These are phyloP conservation scores for Tolypocladium capitatum DNA, from an alignment of 2,329 filamentous ascomycete species.

Conservation along the genomic window DNA sequence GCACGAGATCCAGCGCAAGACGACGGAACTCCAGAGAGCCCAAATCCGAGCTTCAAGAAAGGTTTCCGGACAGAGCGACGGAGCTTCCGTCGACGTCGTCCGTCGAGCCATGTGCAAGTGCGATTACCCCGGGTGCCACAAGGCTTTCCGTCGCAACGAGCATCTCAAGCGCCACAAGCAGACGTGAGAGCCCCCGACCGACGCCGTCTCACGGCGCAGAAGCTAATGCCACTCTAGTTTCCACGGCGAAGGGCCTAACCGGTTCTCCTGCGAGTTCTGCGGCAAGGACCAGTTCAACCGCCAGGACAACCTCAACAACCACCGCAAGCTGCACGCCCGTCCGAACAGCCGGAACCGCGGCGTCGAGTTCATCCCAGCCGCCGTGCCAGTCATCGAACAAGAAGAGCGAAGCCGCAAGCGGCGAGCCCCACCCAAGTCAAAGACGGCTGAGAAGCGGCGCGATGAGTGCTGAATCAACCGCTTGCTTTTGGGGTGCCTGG, in stretches of 20 bases:
- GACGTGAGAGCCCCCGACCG: constrained; percentile 26
- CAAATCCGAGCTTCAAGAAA: constrained; percentile 22
- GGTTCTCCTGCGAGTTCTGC: constrained; percentile 28
- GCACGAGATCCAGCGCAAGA: constrained; percentile 29
- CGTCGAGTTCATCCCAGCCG: constrained; percentile 25
- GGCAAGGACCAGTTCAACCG: constrained; percentile 27
- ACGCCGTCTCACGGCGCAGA: not conserved
- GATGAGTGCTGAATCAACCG: constrained; percentile 13
- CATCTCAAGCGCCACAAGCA: constrained; percentile 42
- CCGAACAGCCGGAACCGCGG: constrained; percentile 26
- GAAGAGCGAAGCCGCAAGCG: constrained; percentile 26
- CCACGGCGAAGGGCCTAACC: constrained; percentile 25
- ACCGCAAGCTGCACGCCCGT: constrained; percentile 26
- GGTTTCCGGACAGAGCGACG: constrained; percentile 14
- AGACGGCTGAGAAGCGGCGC: constrained; percentile 17
- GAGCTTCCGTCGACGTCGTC: constrained; percentile 20
- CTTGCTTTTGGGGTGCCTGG: not conserved
- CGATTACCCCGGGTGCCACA: constrained; percentile 31
- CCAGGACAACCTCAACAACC: constrained; percentile 28
- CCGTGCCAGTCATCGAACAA: constrained; percentile 25
- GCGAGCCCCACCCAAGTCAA: constrained; percentile 24
- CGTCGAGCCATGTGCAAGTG: constrained; percentile 31
- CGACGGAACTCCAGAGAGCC: constrained; percentile 27
- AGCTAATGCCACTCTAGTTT: constrained; percentile 11
- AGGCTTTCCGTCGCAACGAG: constrained; percentile 38